Conservation (phyloP, 1,284 basidiomycete genomes). For the Ceratobasidium sp. region DNA sequence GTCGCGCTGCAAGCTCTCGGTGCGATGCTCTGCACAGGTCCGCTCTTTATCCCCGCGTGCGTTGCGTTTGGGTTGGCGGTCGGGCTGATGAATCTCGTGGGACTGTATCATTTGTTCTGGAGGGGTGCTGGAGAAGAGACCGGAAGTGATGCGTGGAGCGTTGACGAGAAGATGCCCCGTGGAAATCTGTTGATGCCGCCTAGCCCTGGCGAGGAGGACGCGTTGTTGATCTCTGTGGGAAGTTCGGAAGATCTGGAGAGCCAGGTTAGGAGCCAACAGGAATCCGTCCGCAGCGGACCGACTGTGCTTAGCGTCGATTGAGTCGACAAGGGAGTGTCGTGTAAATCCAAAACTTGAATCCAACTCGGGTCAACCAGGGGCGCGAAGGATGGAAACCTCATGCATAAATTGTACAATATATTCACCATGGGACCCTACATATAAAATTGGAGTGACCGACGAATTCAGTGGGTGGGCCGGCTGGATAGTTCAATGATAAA, state of each 20-base stretch:
- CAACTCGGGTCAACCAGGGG: no score
- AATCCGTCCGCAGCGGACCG: neutral
- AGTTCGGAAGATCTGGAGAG: neutral
- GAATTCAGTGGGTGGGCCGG: neutral
- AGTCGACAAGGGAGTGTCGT: neutral
- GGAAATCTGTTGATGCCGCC: neutral
- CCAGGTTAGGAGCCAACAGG: neutral
- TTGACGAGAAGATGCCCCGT: neutral
- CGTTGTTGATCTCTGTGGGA: neutral
- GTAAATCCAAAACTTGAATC: no score
- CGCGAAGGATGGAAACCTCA: no score
- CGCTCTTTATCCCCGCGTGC: neutral
- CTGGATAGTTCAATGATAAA: neutral
- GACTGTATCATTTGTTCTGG: conserved; percentile 18
- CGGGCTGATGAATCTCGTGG: conserved; percentile 28
- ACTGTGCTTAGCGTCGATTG: neutral
- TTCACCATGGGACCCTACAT: neutral
- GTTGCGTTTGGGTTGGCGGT: conserved; percentile 12
- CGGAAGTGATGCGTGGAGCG: neutral
- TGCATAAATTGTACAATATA: neutral
- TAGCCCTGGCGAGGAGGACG: conserved; percentile 8
- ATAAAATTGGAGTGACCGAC: neutral
- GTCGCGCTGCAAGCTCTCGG: conserved; percentile 16
- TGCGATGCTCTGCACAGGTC: conserved; percentile 20
- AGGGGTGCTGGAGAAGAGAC: neutral